phyloP scores from a whole-genome alignment of 192 early-diverging fungal species.

The Gigaspora rosea region DNA sequence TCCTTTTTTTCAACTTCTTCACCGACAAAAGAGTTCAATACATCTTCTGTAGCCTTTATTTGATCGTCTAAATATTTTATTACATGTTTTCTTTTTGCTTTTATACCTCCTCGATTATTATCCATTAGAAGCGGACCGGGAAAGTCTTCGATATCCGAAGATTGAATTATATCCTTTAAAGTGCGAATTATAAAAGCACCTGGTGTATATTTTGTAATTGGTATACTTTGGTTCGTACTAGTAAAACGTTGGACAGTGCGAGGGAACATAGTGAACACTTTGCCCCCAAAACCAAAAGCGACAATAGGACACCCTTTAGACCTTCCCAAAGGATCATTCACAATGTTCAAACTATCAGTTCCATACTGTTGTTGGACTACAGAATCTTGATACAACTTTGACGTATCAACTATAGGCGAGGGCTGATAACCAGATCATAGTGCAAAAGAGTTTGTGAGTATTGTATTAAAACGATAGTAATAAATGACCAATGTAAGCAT shows the following conservation, averaged over 20 bases:
- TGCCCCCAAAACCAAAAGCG: conserved; percentile 77
- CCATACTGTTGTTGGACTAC: conserved; percentile 28
- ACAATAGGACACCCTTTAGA: conserved; percentile 58
- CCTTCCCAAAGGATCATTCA: conserved; percentile 47
- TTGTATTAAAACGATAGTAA: no score
- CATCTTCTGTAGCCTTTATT: conserved; percentile 29
- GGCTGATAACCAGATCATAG: no score
- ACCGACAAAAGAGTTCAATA: conserved; percentile 4
- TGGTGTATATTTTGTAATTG: conserved; percentile 47
- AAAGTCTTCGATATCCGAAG: conserved; percentile 38
- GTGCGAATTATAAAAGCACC: conserved; percentile 54
- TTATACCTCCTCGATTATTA: conserved; percentile 37
- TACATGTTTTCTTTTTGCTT: conserved; percentile 53
- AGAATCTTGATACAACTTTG: no score
- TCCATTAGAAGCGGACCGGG: conserved; percentile 66
- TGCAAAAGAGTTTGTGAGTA: no score
- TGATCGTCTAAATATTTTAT: conserved; percentile 44
- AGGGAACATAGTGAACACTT: conserved; percentile 68
- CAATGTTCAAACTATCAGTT: conserved; percentile 30
- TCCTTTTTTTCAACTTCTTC: conserved; percentile 27
- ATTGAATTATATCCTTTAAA: conserved; percentile 48
- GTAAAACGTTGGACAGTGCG: conserved; percentile 58
- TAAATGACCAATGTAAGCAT: no score
- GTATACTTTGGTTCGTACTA: conserved; percentile 40
- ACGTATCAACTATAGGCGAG: no score